These are phyloP conservation scores for Botrytis aclada DNA, from an alignment of 2,329 filamentous ascomycete genomes.

Conservation along the genomic window DNA sequence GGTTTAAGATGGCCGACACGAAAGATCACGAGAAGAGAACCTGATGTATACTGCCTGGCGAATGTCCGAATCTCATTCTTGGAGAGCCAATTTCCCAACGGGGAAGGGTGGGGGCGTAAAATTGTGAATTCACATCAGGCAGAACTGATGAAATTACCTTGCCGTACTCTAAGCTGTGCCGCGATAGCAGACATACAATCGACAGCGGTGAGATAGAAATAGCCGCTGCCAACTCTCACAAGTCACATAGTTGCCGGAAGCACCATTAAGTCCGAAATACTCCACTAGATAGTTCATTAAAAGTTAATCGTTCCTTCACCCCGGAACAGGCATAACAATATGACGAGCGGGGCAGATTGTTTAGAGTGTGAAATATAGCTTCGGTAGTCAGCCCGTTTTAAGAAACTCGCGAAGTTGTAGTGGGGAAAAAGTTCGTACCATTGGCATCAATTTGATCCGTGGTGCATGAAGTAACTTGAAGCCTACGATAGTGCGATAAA, in stretches of 20 bases:
- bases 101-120: neutral
- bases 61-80: neutral
- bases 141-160: neutral
- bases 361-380: neutral
- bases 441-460: neutral
- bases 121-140: neutral
- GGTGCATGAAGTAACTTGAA: neutral
- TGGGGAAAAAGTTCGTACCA: neutral
- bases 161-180: neutral
- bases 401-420: neutral
- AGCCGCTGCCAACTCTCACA: neutral
- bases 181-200: neutral
- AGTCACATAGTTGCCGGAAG: neutral
- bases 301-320: neutral
- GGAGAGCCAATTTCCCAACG: neutral
- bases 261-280: neutral
- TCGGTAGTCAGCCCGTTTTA: neutral
- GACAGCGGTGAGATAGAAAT: neutral
- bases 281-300: neutral
- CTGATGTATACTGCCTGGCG: neutral
- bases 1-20: neutral
- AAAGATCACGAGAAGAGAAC: neutral
- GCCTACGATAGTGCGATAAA: neutral
- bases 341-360: neutral
- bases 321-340: neutral